These are phyloP conservation scores for apple (Malus domestica) DNA, from an alignment of 306 rosid genomes.

Conservation along the genomic window DNA sequence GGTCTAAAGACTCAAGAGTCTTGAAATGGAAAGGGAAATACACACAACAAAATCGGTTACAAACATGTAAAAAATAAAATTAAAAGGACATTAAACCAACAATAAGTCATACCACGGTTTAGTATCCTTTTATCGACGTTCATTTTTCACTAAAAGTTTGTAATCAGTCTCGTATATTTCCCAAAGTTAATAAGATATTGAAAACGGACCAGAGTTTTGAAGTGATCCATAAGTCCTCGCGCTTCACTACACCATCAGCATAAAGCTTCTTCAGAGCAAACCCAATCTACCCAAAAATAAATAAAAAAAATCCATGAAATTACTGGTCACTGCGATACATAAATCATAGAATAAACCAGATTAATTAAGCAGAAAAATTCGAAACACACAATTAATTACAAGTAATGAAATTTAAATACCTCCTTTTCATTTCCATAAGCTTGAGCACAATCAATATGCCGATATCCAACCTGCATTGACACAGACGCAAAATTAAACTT, in stretches of 20 bases:
- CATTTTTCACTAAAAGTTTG: too few species aligned
- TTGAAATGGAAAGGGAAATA: not conserved
- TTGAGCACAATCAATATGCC: slow-evolving; percentile 65
- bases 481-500: not conserved
- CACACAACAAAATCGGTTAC: not conserved
- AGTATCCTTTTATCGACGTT: too few species aligned
- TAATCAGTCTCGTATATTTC: not conserved
- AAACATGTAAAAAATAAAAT: too few species aligned
- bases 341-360: not conserved
- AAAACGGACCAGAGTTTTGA: slow-evolving; percentile 61
- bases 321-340: not conserved
- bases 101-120: too few species aligned
- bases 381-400: not conserved
- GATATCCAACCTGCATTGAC: slow-evolving; percentile 43
- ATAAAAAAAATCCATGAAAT: not conserved
- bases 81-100: not conserved
- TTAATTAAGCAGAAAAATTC: not conserved
- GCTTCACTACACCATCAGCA: slow-evolving; percentile 58
- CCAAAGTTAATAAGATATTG: not conserved
- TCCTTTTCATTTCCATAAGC: slow-evolving; percentile 48
- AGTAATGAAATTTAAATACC: slow-evolving; percentile 14
- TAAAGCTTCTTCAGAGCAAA: slow-evolving; percentile 49
- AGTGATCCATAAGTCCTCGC: slow-evolving; percentile 68
- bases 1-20: too few species aligned
- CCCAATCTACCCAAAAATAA: slow-evolving; percentile 37